A percentile compares a stretch with the other conserved stretches of the same genome.
Evolutionary conservation across 139 green algal species (phyloP).

Genomic region (Chlamydomonas incerta): DNA sequence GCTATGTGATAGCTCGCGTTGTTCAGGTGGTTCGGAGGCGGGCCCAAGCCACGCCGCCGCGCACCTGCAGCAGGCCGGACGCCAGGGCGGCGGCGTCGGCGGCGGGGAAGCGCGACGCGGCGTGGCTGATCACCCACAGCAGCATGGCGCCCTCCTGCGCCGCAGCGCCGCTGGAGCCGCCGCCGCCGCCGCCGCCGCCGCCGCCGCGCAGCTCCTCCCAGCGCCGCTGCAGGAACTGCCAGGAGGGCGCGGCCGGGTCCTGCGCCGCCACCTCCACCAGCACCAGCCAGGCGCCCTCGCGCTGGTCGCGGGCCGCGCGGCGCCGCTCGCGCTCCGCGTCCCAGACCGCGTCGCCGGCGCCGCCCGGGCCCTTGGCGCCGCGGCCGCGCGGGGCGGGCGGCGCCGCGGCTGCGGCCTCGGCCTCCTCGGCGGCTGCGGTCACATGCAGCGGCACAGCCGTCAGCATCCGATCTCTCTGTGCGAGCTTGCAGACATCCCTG

Average conservation of each 20-base stretch:
- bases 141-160: conserved; percentile 57
- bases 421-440: neutral
- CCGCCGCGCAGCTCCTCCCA: conserved; percentile 58
- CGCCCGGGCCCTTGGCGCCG: neutral
- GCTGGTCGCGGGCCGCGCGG: neutral
- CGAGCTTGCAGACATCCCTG: too few relatives aligned
- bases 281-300: conserved; percentile 71
- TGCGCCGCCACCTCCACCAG: conserved; percentile 70
- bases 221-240: conserved; percentile 78
- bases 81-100: conserved; percentile 66
- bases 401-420: too few relatives aligned
- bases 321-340: neutral
- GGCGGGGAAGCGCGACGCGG: conserved; percentile 68
- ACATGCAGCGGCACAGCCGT: too few relatives aligned
- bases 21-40: too few relatives aligned
- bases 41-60: too few relatives aligned
- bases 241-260: conserved; percentile 70
- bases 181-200: neutral
- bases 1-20: too few relatives aligned
- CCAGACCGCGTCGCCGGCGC: too few relatives aligned
- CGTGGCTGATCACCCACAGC: conserved; percentile 76
- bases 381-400: too few relatives aligned
- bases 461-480: too few relatives aligned
- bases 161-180: neutral
- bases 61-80: conserved; percentile 70